Conservation (phyloP, 352 stramenopile species). For the Plasmopara muralis region DNA sequence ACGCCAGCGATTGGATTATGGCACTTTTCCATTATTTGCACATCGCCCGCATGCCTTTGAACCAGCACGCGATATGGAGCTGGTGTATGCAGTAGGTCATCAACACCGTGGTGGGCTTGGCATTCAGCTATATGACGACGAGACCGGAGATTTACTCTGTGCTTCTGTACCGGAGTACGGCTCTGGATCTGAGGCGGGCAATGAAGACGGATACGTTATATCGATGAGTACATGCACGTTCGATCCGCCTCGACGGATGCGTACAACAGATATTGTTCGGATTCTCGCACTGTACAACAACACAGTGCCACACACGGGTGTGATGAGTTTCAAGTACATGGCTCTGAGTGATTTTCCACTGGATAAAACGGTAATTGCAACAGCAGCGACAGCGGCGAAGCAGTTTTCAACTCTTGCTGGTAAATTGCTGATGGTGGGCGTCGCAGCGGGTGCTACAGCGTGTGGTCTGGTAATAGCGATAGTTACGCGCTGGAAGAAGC, state of each 20-base stretch:
- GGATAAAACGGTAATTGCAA: conserved; percentile 6
- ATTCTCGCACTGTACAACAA: conserved; percentile 80
- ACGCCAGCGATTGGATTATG: conserved; percentile 47
- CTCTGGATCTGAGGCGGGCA: conserved; percentile 41
- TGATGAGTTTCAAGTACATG: conserved; percentile 78
- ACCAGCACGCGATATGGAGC: conserved; percentile 49
- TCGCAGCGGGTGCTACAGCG: conserved; percentile 22
- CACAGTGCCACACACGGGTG: conserved; percentile 63
- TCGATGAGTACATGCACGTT: conserved; percentile 75
- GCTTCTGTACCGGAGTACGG: conserved; percentile 62
- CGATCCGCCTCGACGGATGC: conserved; percentile 59
- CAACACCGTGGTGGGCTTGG: conserved; percentile 68
- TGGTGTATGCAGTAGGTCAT: conserved; percentile 74
- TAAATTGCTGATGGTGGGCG: conserved; percentile 14
- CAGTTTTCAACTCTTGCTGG: conserved; percentile 8
- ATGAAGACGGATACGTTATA: conserved; percentile 66
- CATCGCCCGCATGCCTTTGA: conserved; percentile 21
- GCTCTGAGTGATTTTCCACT: conserved; percentile 53
- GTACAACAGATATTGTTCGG: conserved; percentile 59
- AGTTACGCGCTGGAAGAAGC: conserved; percentile 40
- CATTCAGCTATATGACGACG: conserved; percentile 69
- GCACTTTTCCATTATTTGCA: conserved; percentile 18
- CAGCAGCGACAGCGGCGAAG: not conserved
- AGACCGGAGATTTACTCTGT: conserved; percentile 57
- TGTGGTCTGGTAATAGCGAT: conserved; percentile 19